phyloP scores from a whole-genome alignment of 2,329 filamentous ascomycete genomes.

The Cercospora beticola region DNA sequence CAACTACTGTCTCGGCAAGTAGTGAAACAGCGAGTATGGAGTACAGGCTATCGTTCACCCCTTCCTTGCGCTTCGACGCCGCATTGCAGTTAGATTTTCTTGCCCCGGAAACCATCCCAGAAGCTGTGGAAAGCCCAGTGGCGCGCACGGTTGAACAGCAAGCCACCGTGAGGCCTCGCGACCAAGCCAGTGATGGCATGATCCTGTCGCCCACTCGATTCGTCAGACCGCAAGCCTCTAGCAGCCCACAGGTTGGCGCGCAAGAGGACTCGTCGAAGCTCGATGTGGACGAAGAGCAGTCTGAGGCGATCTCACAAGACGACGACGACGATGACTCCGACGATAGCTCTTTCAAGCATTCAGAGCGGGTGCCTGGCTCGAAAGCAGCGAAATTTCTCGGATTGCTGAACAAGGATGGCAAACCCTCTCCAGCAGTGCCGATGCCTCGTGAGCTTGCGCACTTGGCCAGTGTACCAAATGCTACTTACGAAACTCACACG shows the following conservation, averaged over 20 bases:
- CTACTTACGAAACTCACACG: constrained; percentile 4
- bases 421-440: constrained; percentile 5
- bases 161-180: neutral
- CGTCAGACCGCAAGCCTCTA: neutral
- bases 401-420: constrained; percentile 17
- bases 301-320: neutral
- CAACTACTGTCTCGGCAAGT: constrained; percentile 16
- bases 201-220: neutral
- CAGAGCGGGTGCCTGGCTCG: constrained; percentile 23
- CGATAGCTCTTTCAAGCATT: constrained; percentile 1
- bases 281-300: neutral
- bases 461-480: neutral
- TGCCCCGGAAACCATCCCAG: constrained; percentile 17
- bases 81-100: constrained; percentile 13
- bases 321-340: neutral
- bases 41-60: constrained; percentile 6
- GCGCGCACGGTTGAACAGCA: neutral
- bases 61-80: constrained; percentile 10
- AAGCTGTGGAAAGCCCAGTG: constrained; percentile 18
- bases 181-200: neutral
- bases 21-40: constrained; percentile 21
- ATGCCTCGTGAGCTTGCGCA: constrained; percentile 1
- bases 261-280: neutral
- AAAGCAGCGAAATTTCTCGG: constrained; percentile 34
- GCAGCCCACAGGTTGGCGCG: neutral